Evolutionary conservation across 2,329 filamentous ascomycete species (phyloP).

Genomic region (Fusarium sp.): DNA sequence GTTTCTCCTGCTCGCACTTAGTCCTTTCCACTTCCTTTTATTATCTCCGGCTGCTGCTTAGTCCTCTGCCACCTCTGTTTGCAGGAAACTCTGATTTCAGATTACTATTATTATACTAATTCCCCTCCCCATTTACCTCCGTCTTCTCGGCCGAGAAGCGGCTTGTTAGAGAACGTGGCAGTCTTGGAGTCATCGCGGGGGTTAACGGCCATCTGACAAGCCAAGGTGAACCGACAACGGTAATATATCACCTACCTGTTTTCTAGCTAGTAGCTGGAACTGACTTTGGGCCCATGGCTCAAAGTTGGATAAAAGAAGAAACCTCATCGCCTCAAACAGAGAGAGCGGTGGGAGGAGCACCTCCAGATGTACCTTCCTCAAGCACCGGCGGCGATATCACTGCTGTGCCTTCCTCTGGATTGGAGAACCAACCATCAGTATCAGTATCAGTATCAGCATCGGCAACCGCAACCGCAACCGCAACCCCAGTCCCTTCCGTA

Average conservation of each 20-base stretch:
- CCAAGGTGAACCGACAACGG: constrained; percentile 21
- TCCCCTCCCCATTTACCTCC: constrained; percentile 15
- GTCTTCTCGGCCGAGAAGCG: constrained; percentile 36
- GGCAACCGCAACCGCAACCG: not conserved
- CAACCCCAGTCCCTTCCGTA: constrained; percentile 12
- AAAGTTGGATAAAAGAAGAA: constrained; percentile 39
- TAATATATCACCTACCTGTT: not conserved
- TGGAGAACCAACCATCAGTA: constrained; percentile 16
- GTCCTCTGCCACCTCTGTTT: constrained; percentile 24
- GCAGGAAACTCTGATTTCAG: constrained; percentile 26
- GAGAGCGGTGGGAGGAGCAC: constrained; percentile 24
- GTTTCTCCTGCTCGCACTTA: constrained; percentile 19
- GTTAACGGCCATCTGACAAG: constrained; percentile 17
- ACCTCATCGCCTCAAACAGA: constrained; percentile 33
- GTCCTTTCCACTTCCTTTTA: constrained; percentile 21
- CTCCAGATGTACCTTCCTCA: constrained; percentile 15
- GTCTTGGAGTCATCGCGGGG: constrained; percentile 30
- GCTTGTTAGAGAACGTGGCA: constrained; percentile 14
- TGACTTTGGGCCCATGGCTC: constrained; percentile 30
- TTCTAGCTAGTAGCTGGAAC: not conserved
- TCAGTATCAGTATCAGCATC: constrained; percentile 8
- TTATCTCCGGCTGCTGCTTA: constrained; percentile 21
- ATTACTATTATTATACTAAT: constrained; percentile 16
- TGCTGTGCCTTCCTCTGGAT: constrained; percentile 21
- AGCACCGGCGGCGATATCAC: constrained; percentile 13